A percentile compares a stretch with the other conserved stretches of the same genome.
Conservation (phyloP, 257 asterid species). For the Solanum pinnatisectum region DNA sequence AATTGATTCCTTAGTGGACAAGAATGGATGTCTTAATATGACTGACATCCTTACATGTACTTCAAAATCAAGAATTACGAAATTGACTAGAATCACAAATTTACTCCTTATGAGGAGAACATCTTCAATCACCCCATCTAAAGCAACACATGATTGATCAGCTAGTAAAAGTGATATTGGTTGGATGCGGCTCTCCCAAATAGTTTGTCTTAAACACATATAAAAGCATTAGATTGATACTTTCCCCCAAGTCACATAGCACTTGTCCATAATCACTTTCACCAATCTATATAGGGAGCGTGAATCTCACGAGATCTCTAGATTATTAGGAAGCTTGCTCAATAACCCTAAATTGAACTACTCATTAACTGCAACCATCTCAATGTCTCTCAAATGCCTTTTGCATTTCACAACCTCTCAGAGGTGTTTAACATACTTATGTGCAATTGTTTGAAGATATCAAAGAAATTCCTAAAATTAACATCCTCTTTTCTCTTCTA, state of each 20-base stretch:
- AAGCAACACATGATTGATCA: not conserved
- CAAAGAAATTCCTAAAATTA: too few species aligned
- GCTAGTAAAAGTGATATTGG: not conserved
- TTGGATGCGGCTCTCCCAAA: not conserved
- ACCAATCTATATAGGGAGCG: not conserved
- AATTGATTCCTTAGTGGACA: not conserved
- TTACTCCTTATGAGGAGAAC: not conserved
- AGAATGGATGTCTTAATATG: not conserved
- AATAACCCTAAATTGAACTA: not conserved
- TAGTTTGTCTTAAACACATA: not conserved
- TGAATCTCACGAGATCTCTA: not conserved
- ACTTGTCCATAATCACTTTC: too few species aligned
- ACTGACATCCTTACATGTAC: not conserved
- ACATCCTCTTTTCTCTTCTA: not conserved
- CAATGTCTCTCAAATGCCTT: not conserved
- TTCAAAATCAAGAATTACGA: too few species aligned
- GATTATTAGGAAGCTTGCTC: not conserved
- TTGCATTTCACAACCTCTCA: not conserved
- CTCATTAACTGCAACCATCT: not conserved
- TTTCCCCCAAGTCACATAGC: not conserved
- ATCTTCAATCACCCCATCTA: not conserved
- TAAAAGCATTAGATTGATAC: too few species aligned
- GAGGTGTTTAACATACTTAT: not conserved
- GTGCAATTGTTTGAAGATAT: not conserved
- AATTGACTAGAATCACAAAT: too few species aligned